Base-by-base conservation (phyloP, 805 yeast genomes). In the Candida xiaguanensis region DNA sequence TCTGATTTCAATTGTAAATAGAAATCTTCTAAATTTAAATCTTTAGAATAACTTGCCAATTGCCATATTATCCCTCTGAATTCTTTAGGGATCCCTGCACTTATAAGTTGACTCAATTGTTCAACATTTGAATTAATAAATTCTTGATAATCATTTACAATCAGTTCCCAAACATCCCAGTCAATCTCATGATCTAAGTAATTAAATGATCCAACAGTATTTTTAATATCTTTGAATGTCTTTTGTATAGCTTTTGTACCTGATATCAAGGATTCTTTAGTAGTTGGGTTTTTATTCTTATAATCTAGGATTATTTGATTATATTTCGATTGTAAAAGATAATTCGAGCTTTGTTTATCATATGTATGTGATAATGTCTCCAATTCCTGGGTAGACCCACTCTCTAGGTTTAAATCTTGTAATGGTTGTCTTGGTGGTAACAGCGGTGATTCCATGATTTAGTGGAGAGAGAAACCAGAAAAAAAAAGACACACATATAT, bases 31-130 rank as follows among this genome's bases (percentile, higher is more conserved):
- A 80, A 59, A 36, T 74, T 71, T 20, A 75, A 65, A 24, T 83
- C 78, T 52, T 90, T 90, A 7, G 95, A 82, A 45, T 80, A 77
- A 13, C 95, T 75, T 40, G 89, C 82, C 36, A 88, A 68, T 63
- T 90, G 97, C 99, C 99, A 91, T 15, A 91, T 75, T 47, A 90
- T 80, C 2, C 96, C 95, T 46, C 98, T 70, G 36, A 91, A 72
- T 46, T 85, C 93, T 32, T 74, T 65, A 11, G 99, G 98, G 29
- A 91, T 81, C 35, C 98, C 98, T 8, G 66, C 64, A 15, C 82
- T 72, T 14, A 93, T 75, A 31, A 84, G 79, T 27, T 61, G 55
- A 33, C 80, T 74, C 42, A 91, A 69, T 46, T 70, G 70, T 11
- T 72, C 72, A 0, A 90, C 81, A 18, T 78, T 78, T 15, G 72